Evolutionary conservation across 345 rosid species (phyloP), one percentile per base, ranked within the genome.

Genomic region (Hibiscus tridactylites): DNA sequence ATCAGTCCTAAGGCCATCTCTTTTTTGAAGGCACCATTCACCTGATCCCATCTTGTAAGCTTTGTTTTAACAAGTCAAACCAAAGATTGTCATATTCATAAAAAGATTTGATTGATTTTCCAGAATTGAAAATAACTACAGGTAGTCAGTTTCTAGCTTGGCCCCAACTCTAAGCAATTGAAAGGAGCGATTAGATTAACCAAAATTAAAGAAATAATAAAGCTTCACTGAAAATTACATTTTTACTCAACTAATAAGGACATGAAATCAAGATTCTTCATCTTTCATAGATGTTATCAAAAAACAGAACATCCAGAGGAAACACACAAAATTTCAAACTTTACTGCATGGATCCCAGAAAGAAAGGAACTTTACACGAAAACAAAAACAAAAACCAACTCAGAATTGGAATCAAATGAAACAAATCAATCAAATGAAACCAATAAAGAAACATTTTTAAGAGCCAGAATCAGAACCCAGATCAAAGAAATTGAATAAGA

Each of bases 1-100:
- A 0, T 88, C 86, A 57, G 58, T 83, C 67, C 74, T 78, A 0
- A 79, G 46, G 74, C 74, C 73, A 10, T 81, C 77, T 85, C 88
- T 83, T 73, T 82, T 86, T 90, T 84, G 85, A 13, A 89, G 26
- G 9, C 39, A 29, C 95, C 90, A 87, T 46, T 77, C 75, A 73
- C 80, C 80, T 13, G 91, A 77, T 70, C 74, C 92, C 97, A 83
- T 80, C 75, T 76, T 53, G 62, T 3, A 62, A 66, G 28, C 83
- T 61, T 65, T 21, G 37, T 44, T 42, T 61, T 19, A 57, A 3
- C 28, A 53, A 53, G 3, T 5, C 1, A 57, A 54, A 69, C 19
- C 72, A 61, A 61, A 37, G 35, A 29, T 31, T 15, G 42, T 37
- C 42, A 37, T 37, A 37, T 37, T 37, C 42, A 37, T 37, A 37